Conservation (phyloP, 768 basidiomycete species). For the Trametopsis cervina region DNA sequence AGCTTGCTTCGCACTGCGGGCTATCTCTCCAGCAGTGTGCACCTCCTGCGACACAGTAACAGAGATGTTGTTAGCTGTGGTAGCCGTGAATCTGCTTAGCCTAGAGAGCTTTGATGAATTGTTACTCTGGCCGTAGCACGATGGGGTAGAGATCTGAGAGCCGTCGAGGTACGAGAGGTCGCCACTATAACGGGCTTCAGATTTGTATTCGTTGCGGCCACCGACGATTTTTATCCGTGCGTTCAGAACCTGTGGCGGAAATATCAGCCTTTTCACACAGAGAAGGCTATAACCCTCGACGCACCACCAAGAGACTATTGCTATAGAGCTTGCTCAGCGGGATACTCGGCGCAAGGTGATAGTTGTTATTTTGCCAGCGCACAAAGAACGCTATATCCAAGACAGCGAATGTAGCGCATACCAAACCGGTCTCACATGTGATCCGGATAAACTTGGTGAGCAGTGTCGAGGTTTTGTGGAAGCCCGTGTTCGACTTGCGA, state of each 20-base stretch:
- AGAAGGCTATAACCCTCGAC: neutral
- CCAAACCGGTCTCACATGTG: constrained; percentile 6
- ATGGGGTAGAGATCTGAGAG: neutral
- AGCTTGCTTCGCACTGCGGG: neutral
- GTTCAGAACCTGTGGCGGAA: constrained; percentile 4
- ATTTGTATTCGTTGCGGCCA: neutral
- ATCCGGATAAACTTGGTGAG: neutral
- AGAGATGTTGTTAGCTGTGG: neutral
- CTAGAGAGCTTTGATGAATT: neutral
- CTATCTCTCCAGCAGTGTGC: neutral
- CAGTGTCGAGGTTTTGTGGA: constrained; percentile 15
- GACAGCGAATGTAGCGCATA: neutral
- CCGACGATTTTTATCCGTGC: neutral
- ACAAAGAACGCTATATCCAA: neutral
- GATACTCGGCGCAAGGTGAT: neutral
- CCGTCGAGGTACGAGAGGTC: neutral
- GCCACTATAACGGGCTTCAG: neutral
- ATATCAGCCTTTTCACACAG: neutral
- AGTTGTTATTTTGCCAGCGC: neutral
- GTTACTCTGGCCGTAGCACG: neutral
- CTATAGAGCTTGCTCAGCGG: constrained; percentile 9
- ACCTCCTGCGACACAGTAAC: neutral
- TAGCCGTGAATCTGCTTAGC: too few species aligned
- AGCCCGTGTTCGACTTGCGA: constrained; percentile 16
- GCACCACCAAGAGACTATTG: constrained; percentile 5